phyloP scores from a whole-genome alignment of 352 stramenopile genomes.

The Pythium aphanidermatum region DNA sequence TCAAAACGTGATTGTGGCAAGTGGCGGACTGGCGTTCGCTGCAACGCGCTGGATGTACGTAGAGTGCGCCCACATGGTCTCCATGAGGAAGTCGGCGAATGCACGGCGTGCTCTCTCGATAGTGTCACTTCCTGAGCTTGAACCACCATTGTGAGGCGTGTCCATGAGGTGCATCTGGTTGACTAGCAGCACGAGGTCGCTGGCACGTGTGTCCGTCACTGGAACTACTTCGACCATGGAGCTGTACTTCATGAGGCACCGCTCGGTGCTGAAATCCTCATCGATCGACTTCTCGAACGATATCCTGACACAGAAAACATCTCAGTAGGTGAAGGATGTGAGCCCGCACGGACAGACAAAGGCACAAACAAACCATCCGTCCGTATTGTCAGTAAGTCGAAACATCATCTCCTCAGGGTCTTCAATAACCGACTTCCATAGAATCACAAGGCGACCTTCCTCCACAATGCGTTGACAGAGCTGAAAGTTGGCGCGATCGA shows the following conservation, averaged over 20 bases:
- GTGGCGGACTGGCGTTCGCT: too few species aligned
- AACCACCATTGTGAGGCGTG: too few species aligned
- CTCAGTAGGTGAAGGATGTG: too few species aligned
- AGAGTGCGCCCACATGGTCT: constrained; percentile 8
- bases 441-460: constrained; percentile 6
- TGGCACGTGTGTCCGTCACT: background rate
- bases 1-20: background rate
- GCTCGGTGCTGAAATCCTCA: background rate
- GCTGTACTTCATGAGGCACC: constrained; percentile 15
- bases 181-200: background rate
- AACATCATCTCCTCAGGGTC: background rate
- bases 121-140: background rate
- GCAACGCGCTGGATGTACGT: constrained; percentile 5
- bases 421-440: constrained; percentile 13
- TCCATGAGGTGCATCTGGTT: constrained; percentile 1
- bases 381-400: constrained; percentile 4
- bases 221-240: constrained; percentile 9
- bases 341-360: too few species aligned
- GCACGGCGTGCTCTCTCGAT: constrained; percentile 4
- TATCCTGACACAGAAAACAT: constrained; percentile 4
- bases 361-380: constrained; percentile 10
- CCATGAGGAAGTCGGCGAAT: constrained; percentile 16
- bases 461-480: constrained; percentile 9
- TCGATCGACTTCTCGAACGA: constrained; percentile 7
- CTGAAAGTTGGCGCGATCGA: constrained; percentile 1